Evolutionary conservation across 2,329 filamentous ascomycete species (phyloP).

Genomic region (Zymoseptoria passerinii): DNA sequence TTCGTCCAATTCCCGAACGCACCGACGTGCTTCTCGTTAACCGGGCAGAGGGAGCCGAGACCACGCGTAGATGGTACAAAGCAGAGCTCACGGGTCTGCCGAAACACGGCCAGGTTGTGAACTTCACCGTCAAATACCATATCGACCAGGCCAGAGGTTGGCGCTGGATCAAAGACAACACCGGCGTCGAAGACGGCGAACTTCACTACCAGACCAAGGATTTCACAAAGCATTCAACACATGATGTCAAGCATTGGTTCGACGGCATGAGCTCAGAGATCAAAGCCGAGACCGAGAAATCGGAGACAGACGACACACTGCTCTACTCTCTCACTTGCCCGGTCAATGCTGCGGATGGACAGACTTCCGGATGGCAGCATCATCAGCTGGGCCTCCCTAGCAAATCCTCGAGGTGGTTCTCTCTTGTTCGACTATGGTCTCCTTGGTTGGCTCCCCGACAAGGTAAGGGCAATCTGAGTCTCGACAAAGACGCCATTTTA

Average conservation of each 20-base stretch:
- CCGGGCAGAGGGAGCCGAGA: conserved; percentile 8
- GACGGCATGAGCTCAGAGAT: conserved; percentile 50
- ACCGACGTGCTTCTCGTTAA: conserved; percentile 23
- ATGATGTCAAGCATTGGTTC: conserved; percentile 50
- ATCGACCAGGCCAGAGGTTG: conserved; percentile 46
- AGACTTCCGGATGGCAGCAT: conserved; percentile 50
- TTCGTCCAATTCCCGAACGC: conserved; percentile 38
- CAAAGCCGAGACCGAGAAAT: conserved; percentile 46
- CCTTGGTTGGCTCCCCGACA: conserved; percentile 89
- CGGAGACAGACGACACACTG: conserved; percentile 60
- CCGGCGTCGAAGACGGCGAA: conserved; percentile 54
- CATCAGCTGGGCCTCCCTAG: conserved; percentile 57
- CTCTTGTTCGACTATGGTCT: conserved; percentile 67
- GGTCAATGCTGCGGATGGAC: conserved; percentile 48
- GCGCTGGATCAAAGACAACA: conserved; percentile 63
- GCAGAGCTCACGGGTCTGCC: conserved; percentile 38
- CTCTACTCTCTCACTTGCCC: conserved; percentile 59
- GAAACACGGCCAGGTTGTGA: conserved; percentile 42
- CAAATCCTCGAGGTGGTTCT: conserved; percentile 65
- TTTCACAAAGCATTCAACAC: conserved; percentile 24
- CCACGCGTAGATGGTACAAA: conserved; percentile 46
- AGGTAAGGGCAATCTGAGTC: conserved; percentile 55
- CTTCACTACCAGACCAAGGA: conserved; percentile 44
- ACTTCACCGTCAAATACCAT: conserved; percentile 66
- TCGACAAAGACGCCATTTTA: conserved; percentile 71